Evolutionary conservation across 2,329 filamentous ascomycete genomes (phyloP).

Genomic region (Cadophora sp.): DNA sequence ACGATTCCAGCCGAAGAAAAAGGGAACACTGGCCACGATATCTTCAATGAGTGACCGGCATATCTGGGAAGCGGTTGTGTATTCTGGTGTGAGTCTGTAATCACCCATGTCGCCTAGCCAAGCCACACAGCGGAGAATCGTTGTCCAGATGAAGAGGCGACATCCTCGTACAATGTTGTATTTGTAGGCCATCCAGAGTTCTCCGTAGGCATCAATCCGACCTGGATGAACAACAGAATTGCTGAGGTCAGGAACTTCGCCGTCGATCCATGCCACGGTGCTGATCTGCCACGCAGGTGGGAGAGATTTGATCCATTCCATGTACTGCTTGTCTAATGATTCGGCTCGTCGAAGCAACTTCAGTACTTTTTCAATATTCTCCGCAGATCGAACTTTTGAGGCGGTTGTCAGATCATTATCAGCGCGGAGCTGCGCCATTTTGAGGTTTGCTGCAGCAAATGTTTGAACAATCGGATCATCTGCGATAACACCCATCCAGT

Average conservation of each 20-base stretch:
- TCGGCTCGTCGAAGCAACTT: slow-evolving; percentile 59
- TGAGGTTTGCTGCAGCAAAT: slow-evolving; percentile 55
- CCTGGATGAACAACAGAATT: slow-evolving; percentile 64
- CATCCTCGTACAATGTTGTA: slow-evolving; percentile 63
- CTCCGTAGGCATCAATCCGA: slow-evolving; percentile 62
- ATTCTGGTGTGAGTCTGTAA: slow-evolving; percentile 66
- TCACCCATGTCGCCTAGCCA: slow-evolving; percentile 65
- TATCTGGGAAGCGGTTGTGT: slow-evolving; percentile 58
- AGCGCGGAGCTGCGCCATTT: slow-evolving; percentile 59
- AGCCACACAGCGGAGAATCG: slow-evolving; percentile 64
- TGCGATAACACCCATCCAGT: slow-evolving; percentile 61
- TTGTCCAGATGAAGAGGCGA: slow-evolving; percentile 59
- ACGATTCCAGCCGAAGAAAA: slow-evolving; percentile 64
- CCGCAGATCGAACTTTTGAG: slow-evolving; percentile 52
- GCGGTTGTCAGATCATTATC: slow-evolving; percentile 58
- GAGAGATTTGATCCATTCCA: slow-evolving; percentile 57
- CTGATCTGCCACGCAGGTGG: slow-evolving; percentile 57
- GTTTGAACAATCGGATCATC: slow-evolving; percentile 58
- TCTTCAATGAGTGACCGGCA: slow-evolving; percentile 62
- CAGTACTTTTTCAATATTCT: slow-evolving; percentile 57
- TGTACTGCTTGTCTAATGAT: slow-evolving; percentile 57
- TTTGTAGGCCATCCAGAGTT: slow-evolving; percentile 63
- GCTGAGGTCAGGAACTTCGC: slow-evolving; percentile 56
- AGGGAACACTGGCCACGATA: slow-evolving; percentile 65
- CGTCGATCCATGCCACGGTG: slow-evolving; percentile 62